These are phyloP conservation scores for Pseudogymnoascus sp. DNA, from an alignment of 2,329 filamentous ascomycete genomes.

Conservation along the genomic window DNA sequence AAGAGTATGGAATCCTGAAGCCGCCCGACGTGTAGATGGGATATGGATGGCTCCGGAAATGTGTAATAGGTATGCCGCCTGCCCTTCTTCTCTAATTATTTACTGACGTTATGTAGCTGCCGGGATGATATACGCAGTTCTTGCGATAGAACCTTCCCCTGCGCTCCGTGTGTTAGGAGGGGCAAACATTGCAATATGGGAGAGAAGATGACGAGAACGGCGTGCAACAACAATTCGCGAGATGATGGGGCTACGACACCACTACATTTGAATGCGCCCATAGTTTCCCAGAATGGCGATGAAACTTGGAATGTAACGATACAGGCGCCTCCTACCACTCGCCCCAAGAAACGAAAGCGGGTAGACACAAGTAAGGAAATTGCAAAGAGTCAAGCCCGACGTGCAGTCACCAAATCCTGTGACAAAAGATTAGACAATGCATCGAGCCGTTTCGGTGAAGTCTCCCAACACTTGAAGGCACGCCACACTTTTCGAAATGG, in stretches of 20 bases:
- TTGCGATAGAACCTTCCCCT: constrained; percentile 6
- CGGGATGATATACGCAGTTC: neutral
- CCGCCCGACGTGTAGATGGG: neutral
- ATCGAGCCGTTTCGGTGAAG: neutral
- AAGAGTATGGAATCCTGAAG: neutral
- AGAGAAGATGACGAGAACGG: neutral
- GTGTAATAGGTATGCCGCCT: constrained; percentile 8
- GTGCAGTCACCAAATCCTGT: neutral
- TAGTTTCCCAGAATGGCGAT: neutral
- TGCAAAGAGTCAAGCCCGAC: neutral
- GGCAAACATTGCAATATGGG: neutral
- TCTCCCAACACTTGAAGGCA: neutral
- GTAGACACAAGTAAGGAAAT: neutral
- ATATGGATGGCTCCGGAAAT: constrained; percentile 11
- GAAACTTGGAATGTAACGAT: neutral
- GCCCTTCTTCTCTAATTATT: neutral
- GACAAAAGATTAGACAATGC: neutral
- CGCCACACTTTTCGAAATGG: neutral
- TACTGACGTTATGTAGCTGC: neutral
- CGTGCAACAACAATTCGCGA: constrained; percentile 5
- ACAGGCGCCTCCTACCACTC: neutral
- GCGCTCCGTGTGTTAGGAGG: neutral
- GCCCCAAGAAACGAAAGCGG: neutral
- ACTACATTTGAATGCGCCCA: neutral
- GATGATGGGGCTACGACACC: neutral